Evolutionary conservation across 768 basidiomycete species (phyloP), one percentile per base, ranked within the genome.

Genomic region (Rhizopogon rudus): DNA sequence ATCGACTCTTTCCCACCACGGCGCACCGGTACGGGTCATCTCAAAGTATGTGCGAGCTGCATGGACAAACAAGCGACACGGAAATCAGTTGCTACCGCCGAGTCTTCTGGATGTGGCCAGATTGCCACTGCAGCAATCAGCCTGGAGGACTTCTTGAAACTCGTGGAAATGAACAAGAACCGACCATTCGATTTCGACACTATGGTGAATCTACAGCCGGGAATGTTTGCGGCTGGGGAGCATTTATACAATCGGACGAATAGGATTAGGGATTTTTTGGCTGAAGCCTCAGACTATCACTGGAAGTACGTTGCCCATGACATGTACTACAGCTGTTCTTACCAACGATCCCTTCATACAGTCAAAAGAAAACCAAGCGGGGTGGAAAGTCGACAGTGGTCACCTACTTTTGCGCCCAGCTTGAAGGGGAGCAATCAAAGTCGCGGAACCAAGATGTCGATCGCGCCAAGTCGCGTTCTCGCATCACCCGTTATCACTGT

Each of bases 201-300:
- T 22, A 71, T 70, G 70, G 68, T 70, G 58, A 71, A 62, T 53
- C 60, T 70, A 13, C 68, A 63, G 0, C 61, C 65, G 0, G 70
- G 70, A 9, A 63, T 70, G 41, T 70, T 71, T 39, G 58, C 64
- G 28, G 66, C 57, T 7, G 70, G 68, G 2, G 68, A 70, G 60
- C 70, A 71, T 42, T 29, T 71, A 2, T 71, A 71, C 53, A 70
- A 70, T 58, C 67, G 68, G 43, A 72, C 70, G 0, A 70, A 71
- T 57, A 65, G 66, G 60, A 65, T 71, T 59, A 66, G 70, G 57
- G 70, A 71, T 48, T 65, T 62, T 57, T 44, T 70, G 3, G 70
- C 68, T 1, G 69, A 71, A 46, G 68, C 68, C 12, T 70, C 68
- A 1, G 70, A 70, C 55, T 70, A 71, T 49, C 68, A 71, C 37